These are phyloP conservation scores for Fusarium pseudonygamai DNA, from an alignment of 2,329 filamentous ascomycete genomes.

Conservation along the genomic window DNA sequence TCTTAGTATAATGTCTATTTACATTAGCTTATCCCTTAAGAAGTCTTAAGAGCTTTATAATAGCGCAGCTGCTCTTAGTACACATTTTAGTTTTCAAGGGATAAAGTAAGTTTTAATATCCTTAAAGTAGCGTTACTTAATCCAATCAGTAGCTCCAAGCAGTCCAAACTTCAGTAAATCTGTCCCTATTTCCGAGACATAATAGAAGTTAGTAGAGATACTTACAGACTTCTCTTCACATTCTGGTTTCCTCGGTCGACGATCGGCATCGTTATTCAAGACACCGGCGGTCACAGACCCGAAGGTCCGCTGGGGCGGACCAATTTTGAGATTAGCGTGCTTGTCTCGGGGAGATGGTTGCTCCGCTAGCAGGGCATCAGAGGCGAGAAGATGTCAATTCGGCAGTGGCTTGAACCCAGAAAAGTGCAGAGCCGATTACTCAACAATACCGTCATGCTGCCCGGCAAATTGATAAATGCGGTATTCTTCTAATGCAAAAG, in stretches of 20 bases:
- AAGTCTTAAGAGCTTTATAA: no score
- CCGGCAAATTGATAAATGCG: background rate
- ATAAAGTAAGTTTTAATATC: no score
- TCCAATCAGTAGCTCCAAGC: no score
- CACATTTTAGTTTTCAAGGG: no score
- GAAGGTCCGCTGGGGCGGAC: background rate
- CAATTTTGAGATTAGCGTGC: background rate
- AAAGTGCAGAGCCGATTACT: background rate
- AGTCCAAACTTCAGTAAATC: no score
- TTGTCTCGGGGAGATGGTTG: background rate
- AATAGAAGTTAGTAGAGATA: background rate
- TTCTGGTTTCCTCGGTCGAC: accelerated
- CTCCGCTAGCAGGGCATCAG: background rate
- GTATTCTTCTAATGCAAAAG: no score
- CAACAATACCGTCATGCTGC: background rate
- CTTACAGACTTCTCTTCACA: accelerated
- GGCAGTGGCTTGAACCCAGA: background rate
- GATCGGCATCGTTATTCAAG: background rate
- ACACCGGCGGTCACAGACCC: background rate
- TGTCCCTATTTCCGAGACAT: no score
- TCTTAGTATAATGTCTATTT: no score
- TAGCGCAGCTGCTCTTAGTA: no score
- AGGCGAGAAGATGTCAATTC: no score
- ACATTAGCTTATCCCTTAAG: no score
- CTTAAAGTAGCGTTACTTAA: no score